Percentiles rank a stretch among this genome's conserved stretches.
Evolutionary conservation across 257 asterid genomes (phyloP).

Genomic region (Eucommia ulmoides): DNA sequence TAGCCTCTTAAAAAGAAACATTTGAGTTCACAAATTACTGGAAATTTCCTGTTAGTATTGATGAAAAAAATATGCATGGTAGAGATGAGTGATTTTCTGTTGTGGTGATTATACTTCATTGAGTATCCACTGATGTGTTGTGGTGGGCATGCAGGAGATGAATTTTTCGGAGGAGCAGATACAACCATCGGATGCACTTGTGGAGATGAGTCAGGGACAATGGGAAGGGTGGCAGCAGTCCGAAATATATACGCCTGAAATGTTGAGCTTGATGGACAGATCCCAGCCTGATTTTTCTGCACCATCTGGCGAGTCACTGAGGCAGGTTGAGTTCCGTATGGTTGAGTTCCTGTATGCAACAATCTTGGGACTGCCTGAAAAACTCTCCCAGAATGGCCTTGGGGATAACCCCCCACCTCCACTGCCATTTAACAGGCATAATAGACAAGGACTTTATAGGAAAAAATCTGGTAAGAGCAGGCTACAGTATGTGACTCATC

Average conservation of each 20-base stretch:
- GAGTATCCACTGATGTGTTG: not conserved
- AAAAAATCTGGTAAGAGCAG: constrained; percentile 94
- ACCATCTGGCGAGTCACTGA: constrained; percentile 89
- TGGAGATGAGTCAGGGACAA: constrained; percentile 89
- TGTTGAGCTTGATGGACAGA: constrained; percentile 58
- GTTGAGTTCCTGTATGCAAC: constrained; percentile 73
- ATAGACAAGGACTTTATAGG: constrained; percentile 43
- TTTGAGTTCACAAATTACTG: too few species aligned
- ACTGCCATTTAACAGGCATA: constrained; percentile 50
- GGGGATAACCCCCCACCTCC: too few species aligned
- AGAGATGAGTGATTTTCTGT: not conserved
- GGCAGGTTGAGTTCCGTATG: constrained; percentile 97
- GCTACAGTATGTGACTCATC: constrained; percentile 82
- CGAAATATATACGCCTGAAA: constrained; percentile 67
- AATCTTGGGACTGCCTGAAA: constrained; percentile 55
- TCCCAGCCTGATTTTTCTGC: constrained; percentile 76
- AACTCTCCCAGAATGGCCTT: constrained; percentile 47
- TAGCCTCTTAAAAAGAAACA: not conserved
- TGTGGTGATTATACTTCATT: not conserved
- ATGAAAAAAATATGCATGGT: not conserved
- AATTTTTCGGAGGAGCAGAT: constrained; percentile 68
- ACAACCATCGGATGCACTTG: constrained; percentile 65
- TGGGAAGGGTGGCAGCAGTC: constrained; percentile 94
- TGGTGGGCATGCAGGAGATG: constrained; percentile 49
- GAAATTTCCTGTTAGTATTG: not conserved